These are phyloP conservation scores for Iris macrosiphon DNA, from an alignment of 106 monocot genomes.

Conservation along the genomic window DNA sequence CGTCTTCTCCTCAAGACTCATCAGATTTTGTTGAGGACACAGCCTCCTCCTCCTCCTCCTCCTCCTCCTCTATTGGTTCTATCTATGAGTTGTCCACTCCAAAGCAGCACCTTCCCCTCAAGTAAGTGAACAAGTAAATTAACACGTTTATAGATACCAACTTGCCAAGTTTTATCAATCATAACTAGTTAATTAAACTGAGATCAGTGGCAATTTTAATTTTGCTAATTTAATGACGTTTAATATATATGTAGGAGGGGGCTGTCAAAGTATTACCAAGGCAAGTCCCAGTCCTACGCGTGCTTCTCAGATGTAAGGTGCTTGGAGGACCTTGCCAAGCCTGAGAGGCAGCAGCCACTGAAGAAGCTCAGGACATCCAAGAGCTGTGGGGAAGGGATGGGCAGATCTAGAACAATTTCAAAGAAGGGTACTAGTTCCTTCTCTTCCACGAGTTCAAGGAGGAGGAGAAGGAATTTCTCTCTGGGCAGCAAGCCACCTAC, in stretches of 20 bases:
- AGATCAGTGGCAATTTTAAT: neutral
- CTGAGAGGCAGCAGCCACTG: conserved; percentile 13
- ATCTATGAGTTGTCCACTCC: conserved; percentile 41
- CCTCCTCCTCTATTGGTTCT: conserved; percentile 18
- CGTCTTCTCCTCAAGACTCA: neutral
- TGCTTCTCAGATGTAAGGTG: conserved; percentile 24
- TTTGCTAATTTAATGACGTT: neutral
- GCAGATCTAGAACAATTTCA: conserved; percentile 9
- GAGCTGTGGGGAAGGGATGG: conserved; percentile 21
- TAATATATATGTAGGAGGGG: conserved; percentile 31
- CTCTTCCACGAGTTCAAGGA: neutral
- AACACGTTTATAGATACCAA: neutral
- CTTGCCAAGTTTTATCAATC: neutral
- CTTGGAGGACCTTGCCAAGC: conserved; percentile 44
- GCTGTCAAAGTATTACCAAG: conserved; percentile 40
- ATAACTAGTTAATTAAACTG: neutral
- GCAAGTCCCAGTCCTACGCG: conserved; percentile 51
- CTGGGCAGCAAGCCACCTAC: neutral
- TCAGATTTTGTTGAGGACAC: conserved; percentile 25
- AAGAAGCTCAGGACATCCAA: conserved; percentile 35
- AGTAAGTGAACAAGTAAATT: conserved; percentile 13
- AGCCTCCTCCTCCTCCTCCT: conserved; percentile 7
- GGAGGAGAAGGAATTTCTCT: neutral
- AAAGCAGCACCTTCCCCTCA: conserved; percentile 35
- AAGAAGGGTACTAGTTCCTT: conserved; percentile 13